Percentiles rank a stretch among this genome's conserved stretches.
phyloP scores from a whole-genome alignment of 805 yeast genomes.

The Monosporozyma aerobia region DNA sequence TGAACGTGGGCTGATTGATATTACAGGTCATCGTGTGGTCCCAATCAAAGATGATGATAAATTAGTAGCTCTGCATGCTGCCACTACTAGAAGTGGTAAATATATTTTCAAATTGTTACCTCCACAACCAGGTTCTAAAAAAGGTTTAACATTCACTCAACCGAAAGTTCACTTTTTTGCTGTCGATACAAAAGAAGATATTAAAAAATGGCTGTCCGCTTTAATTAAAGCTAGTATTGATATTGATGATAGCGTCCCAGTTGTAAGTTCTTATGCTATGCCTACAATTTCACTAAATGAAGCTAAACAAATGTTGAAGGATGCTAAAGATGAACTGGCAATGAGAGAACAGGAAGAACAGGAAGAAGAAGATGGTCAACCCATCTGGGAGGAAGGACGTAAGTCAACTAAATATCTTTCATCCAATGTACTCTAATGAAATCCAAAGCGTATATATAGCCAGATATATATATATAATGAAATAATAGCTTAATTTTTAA shows the following conservation, averaged over 20 bases:
- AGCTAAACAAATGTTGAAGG: conserved; percentile 78
- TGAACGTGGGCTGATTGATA: conserved; percentile 90
- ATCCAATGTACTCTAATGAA: background rate
- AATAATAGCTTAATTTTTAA: background rate
- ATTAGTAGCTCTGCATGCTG: conserved; percentile 77
- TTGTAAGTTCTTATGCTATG: conserved; percentile 85
- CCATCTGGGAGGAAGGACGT: conserved; percentile 26
- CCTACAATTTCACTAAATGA: conserved; percentile 81
- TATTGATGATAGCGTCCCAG: conserved; percentile 85
- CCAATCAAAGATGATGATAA: conserved; percentile 81
- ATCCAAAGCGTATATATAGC: background rate
- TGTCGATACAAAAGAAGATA: conserved; percentile 79
- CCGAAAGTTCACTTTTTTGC: conserved; percentile 95
- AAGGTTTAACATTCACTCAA: conserved; percentile 92
- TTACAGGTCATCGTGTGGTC: conserved; percentile 85
- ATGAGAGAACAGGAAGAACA: conserved; percentile 38
- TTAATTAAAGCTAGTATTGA: conserved; percentile 94
- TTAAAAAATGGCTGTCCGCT: conserved; percentile 91
- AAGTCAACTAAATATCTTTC: conserved; percentile 6
- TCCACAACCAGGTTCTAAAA: conserved; percentile 93
- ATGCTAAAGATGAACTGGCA: conserved; percentile 66
- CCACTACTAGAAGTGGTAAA: conserved; percentile 84
- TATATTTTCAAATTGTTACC: conserved; percentile 88
- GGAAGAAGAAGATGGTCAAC: conserved; percentile 26
- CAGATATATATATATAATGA: background rate